Evolutionary conservation across 768 basidiomycete genomes (phyloP).

Genomic region (Leccinum boreale): DNA sequence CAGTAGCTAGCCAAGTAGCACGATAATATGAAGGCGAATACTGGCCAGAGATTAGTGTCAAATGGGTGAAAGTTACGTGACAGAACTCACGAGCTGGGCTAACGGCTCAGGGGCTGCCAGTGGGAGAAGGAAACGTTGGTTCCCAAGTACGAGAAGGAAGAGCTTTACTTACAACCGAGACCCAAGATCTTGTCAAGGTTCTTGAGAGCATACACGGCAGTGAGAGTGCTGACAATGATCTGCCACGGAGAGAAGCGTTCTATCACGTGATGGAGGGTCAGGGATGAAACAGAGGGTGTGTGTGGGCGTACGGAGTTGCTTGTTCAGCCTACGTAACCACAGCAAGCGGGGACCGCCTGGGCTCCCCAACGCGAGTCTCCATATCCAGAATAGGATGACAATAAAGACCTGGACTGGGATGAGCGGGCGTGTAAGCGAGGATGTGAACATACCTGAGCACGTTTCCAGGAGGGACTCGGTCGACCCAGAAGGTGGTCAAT

Average conservation of each 20-base stretch:
- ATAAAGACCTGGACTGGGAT: conserved; percentile 66
- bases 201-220: conserved; percentile 75
- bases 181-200: conserved; percentile 87
- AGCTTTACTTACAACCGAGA: conserved; percentile 53
- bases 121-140: conserved; percentile 2
- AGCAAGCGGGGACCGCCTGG: conserved; percentile 63
- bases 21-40: conserved; percentile 93
- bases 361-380: conserved; percentile 67
- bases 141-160: not conserved
- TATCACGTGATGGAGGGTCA: conserved; percentile 26
- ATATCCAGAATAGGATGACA: conserved; percentile 90
- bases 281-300: not conserved
- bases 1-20: conserved; percentile 92
- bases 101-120: conserved; percentile 85
- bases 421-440: not conserved
- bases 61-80: not conserved
- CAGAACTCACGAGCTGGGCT: conserved; percentile 68
- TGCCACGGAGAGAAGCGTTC: conserved; percentile 96
- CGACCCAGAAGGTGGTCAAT: conserved; percentile 91
- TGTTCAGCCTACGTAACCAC: conserved; percentile 60
- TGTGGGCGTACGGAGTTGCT: conserved; percentile 49
- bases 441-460: conserved; percentile 58
- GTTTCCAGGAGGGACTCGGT: conserved; percentile 88
- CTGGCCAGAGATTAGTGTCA: conserved; percentile 36
- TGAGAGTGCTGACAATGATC: conserved; percentile 81